Base-by-base conservation (phyloP, 495 filamentous ascomycete genomes). In the Podospora australis region DNA sequence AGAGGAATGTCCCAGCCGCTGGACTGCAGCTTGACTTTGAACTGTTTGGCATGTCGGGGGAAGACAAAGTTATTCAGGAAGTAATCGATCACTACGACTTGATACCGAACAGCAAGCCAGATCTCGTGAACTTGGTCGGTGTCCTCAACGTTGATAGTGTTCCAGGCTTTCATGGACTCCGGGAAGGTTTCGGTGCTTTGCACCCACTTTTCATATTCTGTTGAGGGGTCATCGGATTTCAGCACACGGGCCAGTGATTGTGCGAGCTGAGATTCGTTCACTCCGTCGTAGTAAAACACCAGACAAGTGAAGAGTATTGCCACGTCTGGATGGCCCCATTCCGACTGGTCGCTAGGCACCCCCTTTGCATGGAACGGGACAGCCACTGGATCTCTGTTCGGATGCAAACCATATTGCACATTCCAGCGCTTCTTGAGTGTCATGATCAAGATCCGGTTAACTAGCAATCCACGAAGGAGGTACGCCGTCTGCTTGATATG, bases 21-120 rank as follows among this genome's bases (percentile, higher is more conserved):
- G 2, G 74, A 69, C 44, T 77, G 72, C 10, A 80, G 48, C 53
- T 79, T 80, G 14, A 65, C 53, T n/a, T 65, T 52, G 48, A 79
- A 80, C 46, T 78, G 71, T 44, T 70, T 74, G 0, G 74, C 73
- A 42, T 80, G 69, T 7, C 29, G 42, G 0, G 77, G 77, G 35
- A 80, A 80, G 6, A 79, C 75, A 44, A 78, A 75, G 34, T 70
- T 65, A 52, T 78, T 78, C 26, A 79, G 30, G 45, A 69, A 80
- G 53, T 74, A 70, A 46, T 80, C 66, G 26, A 80, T 63, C 1
- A 72, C 69, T 0, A 52, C 49, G 0, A 60, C 49, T 11, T 65
- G 66, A 24, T 59, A 60, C 0, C 66, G 66, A 2, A 78, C 26
- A 39, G 62, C 46, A 8, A 26, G 14, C 63, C 70, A 73, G 4